These are phyloP conservation scores for Xylariales sp. DNA, from an alignment of 2,329 filamentous ascomycete genomes.

Conservation along the genomic window DNA sequence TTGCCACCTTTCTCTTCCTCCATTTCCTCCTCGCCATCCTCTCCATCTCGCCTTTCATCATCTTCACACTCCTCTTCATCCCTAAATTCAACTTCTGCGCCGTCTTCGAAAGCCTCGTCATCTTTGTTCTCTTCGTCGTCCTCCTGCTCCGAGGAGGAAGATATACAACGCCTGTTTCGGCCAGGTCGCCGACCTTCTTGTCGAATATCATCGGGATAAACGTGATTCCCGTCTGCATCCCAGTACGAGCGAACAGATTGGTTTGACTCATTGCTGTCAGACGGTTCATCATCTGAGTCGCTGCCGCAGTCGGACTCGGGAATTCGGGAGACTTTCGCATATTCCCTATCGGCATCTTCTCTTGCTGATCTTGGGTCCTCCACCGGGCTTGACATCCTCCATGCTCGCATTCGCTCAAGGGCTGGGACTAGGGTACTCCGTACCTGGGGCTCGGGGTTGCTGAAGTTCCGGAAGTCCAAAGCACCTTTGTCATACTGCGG, in stretches of 20 bases:
- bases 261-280: neutral
- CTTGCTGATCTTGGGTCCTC: neutral
- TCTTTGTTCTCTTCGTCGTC: no score
- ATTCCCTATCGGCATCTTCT: neutral
- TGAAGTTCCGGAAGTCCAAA: slow-evolving; percentile 7
- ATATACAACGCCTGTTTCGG: no score
- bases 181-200: no score
- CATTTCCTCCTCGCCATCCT: neutral
- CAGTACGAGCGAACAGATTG: slow-evolving; percentile 2
- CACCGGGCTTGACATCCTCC: neutral
- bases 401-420: neutral
- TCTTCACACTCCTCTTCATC: no score
- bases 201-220: slow-evolving; percentile 6
- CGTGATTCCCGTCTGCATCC: slow-evolving; percentile 8
- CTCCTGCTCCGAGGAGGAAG: slow-evolving; percentile 2
- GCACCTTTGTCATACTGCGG: neutral
- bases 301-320: no score
- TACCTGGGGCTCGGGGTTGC: neutral
- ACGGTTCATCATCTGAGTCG: neutral
- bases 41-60: no score
- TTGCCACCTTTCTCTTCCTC: no score
- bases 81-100: no score
- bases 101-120: no score
- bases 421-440: neutral
- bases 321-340: no score